Evolutionary conservation across 805 yeast species (phyloP).

Genomic region (Yarrowia sp.): DNA sequence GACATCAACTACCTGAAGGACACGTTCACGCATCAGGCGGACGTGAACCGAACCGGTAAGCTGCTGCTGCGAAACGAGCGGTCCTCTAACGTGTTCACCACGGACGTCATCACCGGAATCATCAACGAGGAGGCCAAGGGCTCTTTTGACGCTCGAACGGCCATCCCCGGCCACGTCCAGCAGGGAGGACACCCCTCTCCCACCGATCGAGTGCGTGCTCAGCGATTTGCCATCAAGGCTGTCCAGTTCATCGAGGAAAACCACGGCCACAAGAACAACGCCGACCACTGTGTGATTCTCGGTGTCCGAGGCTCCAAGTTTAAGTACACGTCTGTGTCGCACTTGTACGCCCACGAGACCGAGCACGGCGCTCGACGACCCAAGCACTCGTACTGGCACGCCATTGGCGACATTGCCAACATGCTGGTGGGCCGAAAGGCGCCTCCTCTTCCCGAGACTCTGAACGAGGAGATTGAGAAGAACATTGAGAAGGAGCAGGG

Average conservation of each 20-base stretch:
- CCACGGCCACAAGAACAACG: slow-evolving; percentile 40
- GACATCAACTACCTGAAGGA: slow-evolving; percentile 75
- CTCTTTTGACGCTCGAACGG: slow-evolving; percentile 87
- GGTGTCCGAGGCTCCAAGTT: slow-evolving; percentile 83
- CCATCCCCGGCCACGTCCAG: slow-evolving; percentile 97
- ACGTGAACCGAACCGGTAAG: slow-evolving; percentile 84
- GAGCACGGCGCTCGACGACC: slow-evolving; percentile 84
- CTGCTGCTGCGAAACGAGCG: slow-evolving; percentile 82
- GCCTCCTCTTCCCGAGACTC: slow-evolving; percentile 15
- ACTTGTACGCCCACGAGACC: slow-evolving; percentile 86
- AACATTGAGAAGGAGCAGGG: slow-evolving; percentile 2
- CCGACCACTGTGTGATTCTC: slow-evolving; percentile 63
- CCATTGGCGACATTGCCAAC: slow-evolving; percentile 78
- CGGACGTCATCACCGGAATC: slow-evolving; percentile 82
- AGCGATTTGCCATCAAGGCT: slow-evolving; percentile 88
- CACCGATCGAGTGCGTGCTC: slow-evolving; percentile 88
- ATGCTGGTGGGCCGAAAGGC: slow-evolving; percentile 62
- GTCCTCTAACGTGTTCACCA: slow-evolving; percentile 81
- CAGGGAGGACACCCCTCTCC: slow-evolving; percentile 97
- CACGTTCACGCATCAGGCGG: slow-evolving; percentile 74
- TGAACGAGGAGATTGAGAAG: background rate
- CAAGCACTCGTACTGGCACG: slow-evolving; percentile 83
- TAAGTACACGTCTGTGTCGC: slow-evolving; percentile 73
- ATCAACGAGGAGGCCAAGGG: slow-evolving; percentile 79
- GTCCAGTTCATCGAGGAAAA: slow-evolving; percentile 81